Evolutionary conservation across 441 rosid genomes (phyloP).

Genomic region (Metrosideros polymorpha): DNA sequence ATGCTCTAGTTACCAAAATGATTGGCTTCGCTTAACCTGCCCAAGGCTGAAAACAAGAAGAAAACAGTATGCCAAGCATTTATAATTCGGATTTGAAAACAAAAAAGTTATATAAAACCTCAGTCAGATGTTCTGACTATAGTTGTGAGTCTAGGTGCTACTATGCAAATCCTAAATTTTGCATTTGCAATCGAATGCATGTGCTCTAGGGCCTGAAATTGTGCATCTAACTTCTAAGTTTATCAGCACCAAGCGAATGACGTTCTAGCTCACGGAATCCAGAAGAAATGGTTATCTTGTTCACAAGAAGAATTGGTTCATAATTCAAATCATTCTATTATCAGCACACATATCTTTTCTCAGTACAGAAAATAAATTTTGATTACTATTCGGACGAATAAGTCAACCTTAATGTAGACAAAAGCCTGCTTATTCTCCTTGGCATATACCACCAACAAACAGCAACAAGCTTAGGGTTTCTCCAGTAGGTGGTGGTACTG

Average conservation of each 20-base stretch:
- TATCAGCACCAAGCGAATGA: background rate
- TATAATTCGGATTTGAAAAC: background rate
- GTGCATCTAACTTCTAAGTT: background rate
- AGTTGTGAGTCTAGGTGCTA: background rate
- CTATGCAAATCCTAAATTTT: background rate
- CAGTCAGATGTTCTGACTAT: background rate
- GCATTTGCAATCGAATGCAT: background rate
- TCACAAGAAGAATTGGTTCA: background rate
- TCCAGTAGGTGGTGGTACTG: background rate
- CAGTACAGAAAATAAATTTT: background rate
- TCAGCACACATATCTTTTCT: background rate
- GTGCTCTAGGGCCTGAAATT: background rate
- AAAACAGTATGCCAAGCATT: background rate
- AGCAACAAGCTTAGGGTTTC: background rate
- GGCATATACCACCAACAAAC: background rate
- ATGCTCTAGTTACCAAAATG: background rate
- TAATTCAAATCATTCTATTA: background rate
- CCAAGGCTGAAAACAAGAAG: background rate
- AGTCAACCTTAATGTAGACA: background rate
- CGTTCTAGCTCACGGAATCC: background rate
- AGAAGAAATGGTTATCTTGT: background rate
- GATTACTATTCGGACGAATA: background rate
- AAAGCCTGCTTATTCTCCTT: background rate
- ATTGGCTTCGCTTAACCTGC: background rate
- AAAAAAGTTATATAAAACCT: background rate